These are phyloP conservation scores for Trichoderma erinaceum DNA, from an alignment of 495 filamentous ascomycete species.

Conservation along the genomic window DNA sequence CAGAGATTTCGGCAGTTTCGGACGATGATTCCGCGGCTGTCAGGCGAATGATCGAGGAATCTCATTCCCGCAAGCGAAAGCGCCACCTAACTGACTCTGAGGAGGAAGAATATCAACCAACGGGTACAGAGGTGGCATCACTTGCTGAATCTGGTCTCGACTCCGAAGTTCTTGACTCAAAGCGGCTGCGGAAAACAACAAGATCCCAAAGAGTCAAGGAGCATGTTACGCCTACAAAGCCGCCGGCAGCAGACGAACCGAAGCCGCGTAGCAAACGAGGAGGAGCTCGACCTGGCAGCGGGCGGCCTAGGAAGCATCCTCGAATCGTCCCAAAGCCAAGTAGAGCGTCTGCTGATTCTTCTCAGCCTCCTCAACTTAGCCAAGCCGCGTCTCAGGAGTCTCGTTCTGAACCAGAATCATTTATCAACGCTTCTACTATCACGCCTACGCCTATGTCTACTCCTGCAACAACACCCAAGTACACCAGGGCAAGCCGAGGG, in stretches of 20 bases:
- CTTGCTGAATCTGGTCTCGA: background rate
- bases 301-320: conserved; percentile 11
- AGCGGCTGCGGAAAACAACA: conserved; percentile 3
- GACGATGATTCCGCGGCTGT: background rate
- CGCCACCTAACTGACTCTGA: background rate
- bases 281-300: conserved; percentile 4
- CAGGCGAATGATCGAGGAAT: background rate
- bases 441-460: background rate
- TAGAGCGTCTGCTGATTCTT: background rate
- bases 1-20: background rate
- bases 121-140: background rate
- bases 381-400: background rate
- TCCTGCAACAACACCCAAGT: background rate
- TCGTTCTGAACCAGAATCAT: background rate
- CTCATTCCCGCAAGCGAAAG: background rate
- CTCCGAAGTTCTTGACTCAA: background rate
- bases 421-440: background rate
- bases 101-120: conserved; percentile 5
- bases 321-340: background rate
- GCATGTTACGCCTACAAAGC: background rate
- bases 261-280: conserved; percentile 6
- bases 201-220: conserved; percentile 1
- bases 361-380: background rate
- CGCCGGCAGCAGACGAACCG: background rate
- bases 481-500: background rate